These are phyloP conservation scores for Insectozyma bohioensis DNA, from an alignment of 1,139 yeast species.

Conservation along the genomic window DNA sequence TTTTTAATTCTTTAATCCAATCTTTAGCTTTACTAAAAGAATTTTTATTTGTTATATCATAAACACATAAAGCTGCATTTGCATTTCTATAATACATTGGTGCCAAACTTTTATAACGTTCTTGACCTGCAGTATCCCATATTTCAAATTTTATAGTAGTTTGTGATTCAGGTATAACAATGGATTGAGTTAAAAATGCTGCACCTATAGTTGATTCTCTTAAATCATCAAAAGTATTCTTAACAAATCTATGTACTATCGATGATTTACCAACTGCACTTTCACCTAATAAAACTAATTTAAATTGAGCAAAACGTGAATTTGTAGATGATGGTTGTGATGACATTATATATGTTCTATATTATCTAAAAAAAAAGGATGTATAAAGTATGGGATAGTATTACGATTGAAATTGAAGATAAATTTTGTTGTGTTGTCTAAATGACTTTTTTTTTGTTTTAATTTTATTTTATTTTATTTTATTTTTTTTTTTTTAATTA, in stretches of 20 bases:
- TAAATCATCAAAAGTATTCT: slow-evolving; percentile 87
- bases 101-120: slow-evolving; percentile 45
- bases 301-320: slow-evolving; percentile 39
- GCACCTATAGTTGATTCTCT: slow-evolving; percentile 98
- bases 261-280: slow-evolving; percentile 52
- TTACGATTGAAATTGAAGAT: too few relatives aligned
- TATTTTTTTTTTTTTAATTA: too few relatives aligned
- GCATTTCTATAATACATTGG: slow-evolving; percentile 53
- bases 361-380: too few relatives aligned
- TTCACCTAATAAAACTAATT: slow-evolving; percentile 47
- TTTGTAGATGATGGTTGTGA: slow-evolving; percentile 1
- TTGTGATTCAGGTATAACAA: slow-evolving; percentile 37
- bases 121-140: slow-evolving; percentile 56
- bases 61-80: slow-evolving; percentile 38
- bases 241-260: slow-evolving; percentile 46
- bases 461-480: too few relatives aligned
- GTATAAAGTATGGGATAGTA: too few relatives aligned
- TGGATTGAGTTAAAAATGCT: slow-evolving; percentile 92
- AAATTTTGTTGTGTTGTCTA: too few relatives aligned
- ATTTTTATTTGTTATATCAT: slow-evolving; percentile 40
- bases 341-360: too few relatives aligned
- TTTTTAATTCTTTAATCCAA: slow-evolving; percentile 94
- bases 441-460: too few relatives aligned
- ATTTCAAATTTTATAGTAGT: slow-evolving; percentile 46
- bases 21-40: slow-evolving; percentile 88